A percentile compares a stretch with the other conserved stretches of the same genome.
These are phyloP conservation scores for Lenwebbia sp. DNA, from an alignment of 345 rosid genomes.

Conservation along the genomic window DNA sequence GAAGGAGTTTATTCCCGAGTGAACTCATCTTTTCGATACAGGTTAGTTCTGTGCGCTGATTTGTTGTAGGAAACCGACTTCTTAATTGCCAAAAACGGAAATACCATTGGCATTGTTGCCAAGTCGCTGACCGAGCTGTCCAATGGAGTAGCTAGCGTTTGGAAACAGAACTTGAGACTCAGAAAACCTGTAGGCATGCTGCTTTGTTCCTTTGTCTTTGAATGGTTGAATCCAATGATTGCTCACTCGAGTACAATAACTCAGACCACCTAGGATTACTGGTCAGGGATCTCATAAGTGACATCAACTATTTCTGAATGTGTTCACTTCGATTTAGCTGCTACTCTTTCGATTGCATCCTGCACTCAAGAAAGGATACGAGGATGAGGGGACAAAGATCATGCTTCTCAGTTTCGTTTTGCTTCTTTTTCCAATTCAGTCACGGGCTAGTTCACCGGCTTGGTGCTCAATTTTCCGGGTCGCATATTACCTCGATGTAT, in stretches of 20 bases:
- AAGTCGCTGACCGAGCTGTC: background rate
- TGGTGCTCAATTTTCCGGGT: background rate
- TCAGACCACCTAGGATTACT: background rate
- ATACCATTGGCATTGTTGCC: background rate
- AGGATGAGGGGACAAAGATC: background rate
- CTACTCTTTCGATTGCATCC: background rate
- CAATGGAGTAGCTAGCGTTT: background rate
- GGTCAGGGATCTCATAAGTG: background rate
- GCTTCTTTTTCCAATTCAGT: background rate
- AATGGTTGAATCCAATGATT: background rate
- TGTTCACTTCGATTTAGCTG: background rate
- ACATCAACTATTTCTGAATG: background rate
- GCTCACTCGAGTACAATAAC: background rate
- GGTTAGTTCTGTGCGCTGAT: background rate
- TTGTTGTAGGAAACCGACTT: background rate
- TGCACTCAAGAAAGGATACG: background rate
- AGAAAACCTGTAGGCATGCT: background rate
- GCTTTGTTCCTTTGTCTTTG: background rate
- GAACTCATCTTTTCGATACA: background rate
- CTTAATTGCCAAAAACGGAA: background rate
- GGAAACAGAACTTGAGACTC: background rate
- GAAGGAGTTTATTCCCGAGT: background rate
- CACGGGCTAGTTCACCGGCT: background rate
- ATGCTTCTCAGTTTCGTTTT: background rate
- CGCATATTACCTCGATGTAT: background rate